phyloP scores from a whole-genome alignment of 1,284 basidiomycete species.

The Puccinia hordei region DNA sequence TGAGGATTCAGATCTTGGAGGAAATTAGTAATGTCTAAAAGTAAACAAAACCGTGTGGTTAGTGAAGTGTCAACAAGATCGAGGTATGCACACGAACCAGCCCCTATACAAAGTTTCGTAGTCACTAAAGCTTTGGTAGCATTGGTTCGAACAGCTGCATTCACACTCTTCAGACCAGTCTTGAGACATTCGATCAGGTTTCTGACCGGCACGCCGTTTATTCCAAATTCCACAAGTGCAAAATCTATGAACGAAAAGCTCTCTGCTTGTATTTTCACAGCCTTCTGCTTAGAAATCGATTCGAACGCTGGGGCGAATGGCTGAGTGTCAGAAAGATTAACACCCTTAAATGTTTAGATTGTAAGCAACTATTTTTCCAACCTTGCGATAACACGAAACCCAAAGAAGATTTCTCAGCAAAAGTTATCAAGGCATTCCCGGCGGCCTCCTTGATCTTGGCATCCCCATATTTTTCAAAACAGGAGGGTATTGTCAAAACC shows the following conservation, averaged over 20 bases:
- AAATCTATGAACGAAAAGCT: slow-evolving; percentile 85
- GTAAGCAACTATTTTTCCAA: slow-evolving; percentile 59
- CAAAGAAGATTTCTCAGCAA: slow-evolving; percentile 88
- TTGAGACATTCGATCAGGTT: slow-evolving; percentile 89
- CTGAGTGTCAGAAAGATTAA: neutral
- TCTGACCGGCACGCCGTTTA: slow-evolving; percentile 78
- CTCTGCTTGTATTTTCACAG: slow-evolving; percentile 94
- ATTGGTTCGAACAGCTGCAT: slow-evolving; percentile 87
- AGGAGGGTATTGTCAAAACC: slow-evolving; percentile 78
- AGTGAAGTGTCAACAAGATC: neutral
- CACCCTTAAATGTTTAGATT: neutral
- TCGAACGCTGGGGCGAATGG: slow-evolving; percentile 71
- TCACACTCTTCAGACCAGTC: slow-evolving; percentile 83
- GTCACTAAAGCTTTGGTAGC: slow-evolving; percentile 94
- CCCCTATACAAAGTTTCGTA: slow-evolving; percentile 84
- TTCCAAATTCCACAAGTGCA: slow-evolving; percentile 88
- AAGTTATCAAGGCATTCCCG: slow-evolving; percentile 78
- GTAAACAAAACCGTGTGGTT: neutral
- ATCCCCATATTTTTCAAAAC: slow-evolving; percentile 94
- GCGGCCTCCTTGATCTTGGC: slow-evolving; percentile 95
- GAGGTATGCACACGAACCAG: slow-evolving; percentile 65
- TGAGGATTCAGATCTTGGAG: slow-evolving; percentile 93
- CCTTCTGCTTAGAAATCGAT: slow-evolving; percentile 87
- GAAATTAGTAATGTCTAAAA: slow-evolving; percentile 80
- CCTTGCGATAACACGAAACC: slow-evolving; percentile 93